Conservation (phyloP, 2,329 filamentous ascomycete genomes). For the Emmonsiellopsis sp. region DNA sequence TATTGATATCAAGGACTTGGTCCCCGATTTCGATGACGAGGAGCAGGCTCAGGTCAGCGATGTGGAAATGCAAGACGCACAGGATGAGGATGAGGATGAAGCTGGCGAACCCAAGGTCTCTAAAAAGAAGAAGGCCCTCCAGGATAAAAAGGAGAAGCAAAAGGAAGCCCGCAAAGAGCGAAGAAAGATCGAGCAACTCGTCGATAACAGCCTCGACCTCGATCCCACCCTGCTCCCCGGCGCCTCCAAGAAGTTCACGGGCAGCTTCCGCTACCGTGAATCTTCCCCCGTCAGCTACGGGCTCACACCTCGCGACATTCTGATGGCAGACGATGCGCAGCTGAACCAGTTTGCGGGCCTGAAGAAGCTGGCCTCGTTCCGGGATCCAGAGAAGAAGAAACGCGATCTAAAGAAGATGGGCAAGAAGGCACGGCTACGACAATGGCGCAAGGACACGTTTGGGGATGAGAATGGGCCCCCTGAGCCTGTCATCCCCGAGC, state of each 20-base stretch:
- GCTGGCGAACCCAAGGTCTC: slow-evolving; percentile 19
- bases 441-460: slow-evolving; percentile 70
- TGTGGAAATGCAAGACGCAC: slow-evolving; percentile 32
- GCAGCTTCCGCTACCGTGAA: slow-evolving; percentile 81
- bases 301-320: slow-evolving; percentile 79
- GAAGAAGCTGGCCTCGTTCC: slow-evolving; percentile 88
- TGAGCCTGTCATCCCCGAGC: slow-evolving; percentile 18
- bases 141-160: slow-evolving; percentile 50
- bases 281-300: slow-evolving; percentile 86
- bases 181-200: slow-evolving; percentile 71
- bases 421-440: slow-evolving; percentile 81
- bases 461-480: slow-evolving; percentile 47
- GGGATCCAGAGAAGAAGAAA: slow-evolving; percentile 79
- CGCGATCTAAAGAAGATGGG: slow-evolving; percentile 79
- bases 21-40: slow-evolving; percentile 74
- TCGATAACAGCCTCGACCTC: slow-evolving; percentile 72
- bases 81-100: slow-evolving; percentile 25
- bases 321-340: slow-evolving; percentile 75
- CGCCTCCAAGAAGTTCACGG: slow-evolving; percentile 42
- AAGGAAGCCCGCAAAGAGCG: slow-evolving; percentile 71
- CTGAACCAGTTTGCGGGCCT: slow-evolving; percentile 87
- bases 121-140: slow-evolving; percentile 32
- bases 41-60: slow-evolving; percentile 44
- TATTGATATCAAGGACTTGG: slow-evolving; percentile 88
- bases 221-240: slow-evolving; percentile 53